Evolutionary conservation across 345 rosid genomes (phyloP), one percentile per base, ranked within the genome.

Genomic region (Syzygium aqueum): DNA sequence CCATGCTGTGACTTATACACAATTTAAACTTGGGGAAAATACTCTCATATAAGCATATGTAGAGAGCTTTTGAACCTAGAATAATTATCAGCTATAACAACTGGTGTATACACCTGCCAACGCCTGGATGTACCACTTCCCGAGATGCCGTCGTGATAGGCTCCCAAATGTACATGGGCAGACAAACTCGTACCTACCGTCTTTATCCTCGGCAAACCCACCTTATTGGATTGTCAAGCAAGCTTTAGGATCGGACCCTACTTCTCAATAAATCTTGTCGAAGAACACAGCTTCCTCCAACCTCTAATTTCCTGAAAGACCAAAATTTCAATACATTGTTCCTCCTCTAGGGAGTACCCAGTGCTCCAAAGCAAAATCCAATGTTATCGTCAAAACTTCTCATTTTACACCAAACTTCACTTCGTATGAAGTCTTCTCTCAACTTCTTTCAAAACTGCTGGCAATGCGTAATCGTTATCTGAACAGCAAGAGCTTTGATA

Each of bases 291-390:
- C 5, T 28, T 17, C 27, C 59, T 52, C 46, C 61, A 37, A 52
- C 59, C 85, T 51, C 54, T 30, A 52, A 84, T 84, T 13, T 84
- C 63, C 85, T 23, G 8, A 46, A 52, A 28, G 61, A 52, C 59
- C 59, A 84, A 84, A 51, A 52, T 84, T 84, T 84, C 59, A 54
- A 73, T 27, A 73, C 27, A 37, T 37, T 73, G 49, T 37, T 37
- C 49, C 82, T 21, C 82, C 49, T 51, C 61, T 23, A 6, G 59
- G 43, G 61, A 51, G 61, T 52, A 53, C 59, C 59, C 43, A 28
- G 46, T 85, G 88, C 86, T 87, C 89, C 89, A 57, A 88, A 89
- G 90, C 83, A 91, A 89, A 85, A 86, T 49, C 85, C 88, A 3
- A 16, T 25, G 52, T 84, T 40, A 83, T 14, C 59, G 85, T 65